A percentile compares a stretch with the other conserved stretches of the same genome.
phyloP scores from a whole-genome alignment of 495 filamentous ascomycete species.

The Sordaria brevicollis region DNA sequence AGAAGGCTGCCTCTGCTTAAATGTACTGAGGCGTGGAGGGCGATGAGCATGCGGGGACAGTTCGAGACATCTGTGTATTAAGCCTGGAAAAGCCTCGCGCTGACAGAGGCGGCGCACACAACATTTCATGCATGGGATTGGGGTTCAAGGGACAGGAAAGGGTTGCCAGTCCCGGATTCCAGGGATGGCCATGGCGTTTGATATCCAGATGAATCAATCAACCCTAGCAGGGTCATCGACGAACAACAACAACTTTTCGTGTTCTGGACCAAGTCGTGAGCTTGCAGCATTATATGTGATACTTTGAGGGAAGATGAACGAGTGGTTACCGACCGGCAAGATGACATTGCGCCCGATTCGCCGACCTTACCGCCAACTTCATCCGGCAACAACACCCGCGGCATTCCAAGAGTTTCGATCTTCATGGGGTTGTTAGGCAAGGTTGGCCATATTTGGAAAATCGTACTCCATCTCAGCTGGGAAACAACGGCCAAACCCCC shows the following conservation, averaged over 20 bases:
- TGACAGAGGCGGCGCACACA: slow-evolving; percentile 6
- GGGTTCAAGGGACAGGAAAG: slow-evolving; percentile 13
- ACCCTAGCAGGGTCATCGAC: slow-evolving; percentile 10
- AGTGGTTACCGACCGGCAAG: neutral
- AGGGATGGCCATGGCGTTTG: slow-evolving; percentile 28
- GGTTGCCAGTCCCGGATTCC: slow-evolving; percentile 21
- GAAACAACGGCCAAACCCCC: neutral
- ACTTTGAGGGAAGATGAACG: neutral
- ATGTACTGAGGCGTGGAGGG: slow-evolving; percentile 5
- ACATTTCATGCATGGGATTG: slow-evolving; percentile 12
- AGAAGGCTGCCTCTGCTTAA: slow-evolving; percentile 43
- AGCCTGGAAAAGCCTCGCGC: slow-evolving; percentile 6
- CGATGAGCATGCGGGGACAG: neutral
- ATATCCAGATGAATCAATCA: slow-evolving; percentile 24
- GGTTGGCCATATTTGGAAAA: neutral
- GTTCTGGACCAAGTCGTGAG: neutral
- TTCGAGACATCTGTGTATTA: slow-evolving; percentile 12
- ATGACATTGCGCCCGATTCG: neutral
- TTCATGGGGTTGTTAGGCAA: neutral
- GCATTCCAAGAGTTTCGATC: neutral
- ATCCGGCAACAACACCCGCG: neutral
- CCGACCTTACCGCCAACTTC: neutral
- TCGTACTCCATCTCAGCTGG: neutral
- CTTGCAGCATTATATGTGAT: neutral
- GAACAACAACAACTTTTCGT: neutral